phyloP scores from a whole-genome alignment of 305 asterid genomes.

The Euphrasia arctica region DNA sequence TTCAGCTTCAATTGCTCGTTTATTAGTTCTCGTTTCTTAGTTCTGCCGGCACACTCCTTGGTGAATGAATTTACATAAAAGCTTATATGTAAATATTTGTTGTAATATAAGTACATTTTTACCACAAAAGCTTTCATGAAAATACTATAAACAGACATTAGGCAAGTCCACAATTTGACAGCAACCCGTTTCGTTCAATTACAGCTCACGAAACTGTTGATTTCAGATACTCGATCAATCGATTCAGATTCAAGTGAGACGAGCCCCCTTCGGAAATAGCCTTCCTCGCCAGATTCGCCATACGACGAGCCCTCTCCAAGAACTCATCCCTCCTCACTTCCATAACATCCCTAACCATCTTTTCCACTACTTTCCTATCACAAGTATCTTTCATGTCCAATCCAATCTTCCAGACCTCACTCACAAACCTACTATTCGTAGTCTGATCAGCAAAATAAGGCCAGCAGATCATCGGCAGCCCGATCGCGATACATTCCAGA shows the following conservation, averaged over 20 bases:
- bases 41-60: too few relatives aligned
- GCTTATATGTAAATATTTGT: too few relatives aligned
- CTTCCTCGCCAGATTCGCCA: neutral
- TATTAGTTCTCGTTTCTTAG: too few relatives aligned
- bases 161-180: too few relatives aligned
- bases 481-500: conserved; percentile 26
- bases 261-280: neutral
- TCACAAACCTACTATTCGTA: conserved; percentile 29
- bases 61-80: too few relatives aligned
- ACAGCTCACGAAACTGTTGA: neutral
- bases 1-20: too few relatives aligned
- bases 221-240: neutral
- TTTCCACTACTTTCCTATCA: neutral
- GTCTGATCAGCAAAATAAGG: conserved; percentile 33
- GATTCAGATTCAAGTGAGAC: neutral
- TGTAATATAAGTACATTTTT: too few relatives aligned
- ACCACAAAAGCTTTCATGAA: too few relatives aligned
- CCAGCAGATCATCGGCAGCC: conserved; percentile 32
- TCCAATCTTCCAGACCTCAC: conserved; percentile 31
- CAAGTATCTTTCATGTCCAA: conserved; percentile 22
- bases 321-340: conserved; percentile 4
- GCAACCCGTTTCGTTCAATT: too few relatives aligned
- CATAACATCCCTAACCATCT: conserved; percentile 7
- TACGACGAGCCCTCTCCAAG: neutral
- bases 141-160: too few relatives aligned